A percentile compares a stretch with the other conserved stretches of the same genome.
phyloP scores from a whole-genome alignment of 1,139 yeast genomes.

The Saccharomyces hybrid region DNA sequence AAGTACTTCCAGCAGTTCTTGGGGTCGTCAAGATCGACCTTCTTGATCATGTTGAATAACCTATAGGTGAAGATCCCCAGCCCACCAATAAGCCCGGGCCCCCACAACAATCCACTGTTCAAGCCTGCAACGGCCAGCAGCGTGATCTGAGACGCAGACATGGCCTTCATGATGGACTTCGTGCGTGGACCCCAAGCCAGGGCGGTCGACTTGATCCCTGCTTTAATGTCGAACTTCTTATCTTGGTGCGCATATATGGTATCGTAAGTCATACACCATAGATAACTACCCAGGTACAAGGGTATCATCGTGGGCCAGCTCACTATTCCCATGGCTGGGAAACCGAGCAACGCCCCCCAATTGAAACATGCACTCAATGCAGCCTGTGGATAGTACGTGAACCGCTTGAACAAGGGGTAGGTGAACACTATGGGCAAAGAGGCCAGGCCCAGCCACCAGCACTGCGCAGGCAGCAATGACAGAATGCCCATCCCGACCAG shows the following conservation, averaged over 20 bases:
- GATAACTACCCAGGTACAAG: conserved; percentile 64
- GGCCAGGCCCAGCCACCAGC: conserved; percentile 75
- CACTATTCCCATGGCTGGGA: conserved; percentile 91
- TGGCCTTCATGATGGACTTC: conserved; percentile 55
- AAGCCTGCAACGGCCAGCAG: conserved; percentile 64
- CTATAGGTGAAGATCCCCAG: conserved; percentile 63
- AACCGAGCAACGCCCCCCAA: conserved; percentile 93
- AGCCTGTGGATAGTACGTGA: conserved; percentile 91
- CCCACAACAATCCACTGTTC: conserved; percentile 59
- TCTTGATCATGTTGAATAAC: conserved; percentile 54
- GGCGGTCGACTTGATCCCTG: conserved; percentile 93
- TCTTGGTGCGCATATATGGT: conserved; percentile 98
- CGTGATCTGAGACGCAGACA: conserved; percentile 61
- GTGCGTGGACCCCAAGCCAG: conserved; percentile 82
- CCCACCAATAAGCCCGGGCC: conserved; percentile 72
- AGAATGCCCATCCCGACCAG: conserved; percentile 70
- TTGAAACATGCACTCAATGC: conserved; percentile 76
- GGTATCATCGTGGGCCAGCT: conserved; percentile 69
- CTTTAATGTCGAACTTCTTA: conserved; percentile 73
- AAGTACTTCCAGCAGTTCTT: conserved; percentile 77
- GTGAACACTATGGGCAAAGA: conserved; percentile 75
- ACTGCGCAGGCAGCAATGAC: conserved; percentile 65
- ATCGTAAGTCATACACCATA: conserved; percentile 95
- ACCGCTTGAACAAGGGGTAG: conserved; percentile 87
- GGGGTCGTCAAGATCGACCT: conserved; percentile 74